Evolutionary conservation across 768 basidiomycete species (phyloP), one percentile per base, ranked within the genome.

Genomic region (Tubosaeta sp.): DNA sequence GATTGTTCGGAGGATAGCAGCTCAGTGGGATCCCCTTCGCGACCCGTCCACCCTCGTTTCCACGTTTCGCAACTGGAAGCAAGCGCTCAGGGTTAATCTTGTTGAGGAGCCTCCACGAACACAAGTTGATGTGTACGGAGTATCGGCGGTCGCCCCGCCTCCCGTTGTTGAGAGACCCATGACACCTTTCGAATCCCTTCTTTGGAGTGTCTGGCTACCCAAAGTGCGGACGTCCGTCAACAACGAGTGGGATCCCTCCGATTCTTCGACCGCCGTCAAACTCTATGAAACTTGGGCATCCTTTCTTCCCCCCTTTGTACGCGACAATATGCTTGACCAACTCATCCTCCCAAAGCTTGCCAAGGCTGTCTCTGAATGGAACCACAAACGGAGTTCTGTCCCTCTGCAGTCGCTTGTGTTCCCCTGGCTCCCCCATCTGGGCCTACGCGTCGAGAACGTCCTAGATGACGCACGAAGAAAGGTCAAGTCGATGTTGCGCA

Each of bases 131-230:
- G 53, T 82, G 4, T 85, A 82, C 63, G 86, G 84, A n/a, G 66
- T 74, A 8, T 72, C 69, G 50, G 71, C 72, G 12, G 50, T 60
- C 4, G 58, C 66, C 8, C 56, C 65, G 12, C 58, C 68, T 6
- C 56, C 71, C 5, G 61, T 71, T 14, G 64, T 72, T 43, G 82
- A 82, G 54, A 76, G 71, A 56, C 76, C 76, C 3, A 99, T 99
- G 97, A 94, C 94, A 14, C 86, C 95, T 0, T 99, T 91, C 65
- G 97, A 99, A 65, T 91, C 87, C 54, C 75, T 98, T 25, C 70
- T 98, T 13, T 98, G 97, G 95, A 91, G 86, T 58, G 76, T 90
- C 10, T 99, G 95, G 97, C 73, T 99, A 26, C 97, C 97, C 0
- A 91, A 84, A 71, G 86, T 98, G n/a, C 83, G 97, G 26, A 91